Evolutionary conservation across 306 rosid genomes (phyloP), one percentile per base, ranked within the genome.

Genomic region (Cajanus cajan): DNA sequence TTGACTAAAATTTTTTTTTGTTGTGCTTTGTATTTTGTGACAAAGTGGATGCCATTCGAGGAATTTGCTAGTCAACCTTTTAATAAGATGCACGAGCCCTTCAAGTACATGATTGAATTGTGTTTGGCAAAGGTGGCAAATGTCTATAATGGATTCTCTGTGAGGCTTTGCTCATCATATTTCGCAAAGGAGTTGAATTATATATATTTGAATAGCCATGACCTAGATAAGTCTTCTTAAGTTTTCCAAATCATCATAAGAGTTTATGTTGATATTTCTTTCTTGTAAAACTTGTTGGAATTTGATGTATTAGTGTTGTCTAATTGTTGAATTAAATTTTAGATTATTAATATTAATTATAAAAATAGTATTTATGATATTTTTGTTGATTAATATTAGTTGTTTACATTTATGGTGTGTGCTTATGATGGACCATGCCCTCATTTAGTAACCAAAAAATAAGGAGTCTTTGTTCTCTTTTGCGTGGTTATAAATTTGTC

Each of bases 11-110:
- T 12, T 51, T 62, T 18, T 13, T 59, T 52, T 78, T 34, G 41
- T 13, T 39, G 7, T 79, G 68, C 28, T 71, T 71, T 83, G 66
- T 64, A 6, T 82, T 73, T 68, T 50, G 8, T 50, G 9, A 40
- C 39, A 37, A 78, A 86, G 89, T 86, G 89, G 89, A 86, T 82
- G 89, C 71, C 89, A 0, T 76, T 86, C 4, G 80, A 86, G 52
- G 89, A 86, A 76, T 86, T 55, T 67, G 80, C 80, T 39, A 61
- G 19, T 13, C 86, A 79, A 68, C 89, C 86, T 15, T 82, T 82
- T 66, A 82, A 39, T 47, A 59, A 79, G 61, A 82, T 79, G 83
- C 89, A 86, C 4, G 89, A 86, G 51, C 85, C 85, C 24, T 86
- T 65, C 80, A 82, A 76, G 71, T 86, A 57, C 78, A 33, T 71